Percentiles rank a stretch among this genome's conserved stretches.
Conservation (phyloP, 2,329 filamentous ascomycete species). For the Hawksworthiomyces lignivorus region DNA sequence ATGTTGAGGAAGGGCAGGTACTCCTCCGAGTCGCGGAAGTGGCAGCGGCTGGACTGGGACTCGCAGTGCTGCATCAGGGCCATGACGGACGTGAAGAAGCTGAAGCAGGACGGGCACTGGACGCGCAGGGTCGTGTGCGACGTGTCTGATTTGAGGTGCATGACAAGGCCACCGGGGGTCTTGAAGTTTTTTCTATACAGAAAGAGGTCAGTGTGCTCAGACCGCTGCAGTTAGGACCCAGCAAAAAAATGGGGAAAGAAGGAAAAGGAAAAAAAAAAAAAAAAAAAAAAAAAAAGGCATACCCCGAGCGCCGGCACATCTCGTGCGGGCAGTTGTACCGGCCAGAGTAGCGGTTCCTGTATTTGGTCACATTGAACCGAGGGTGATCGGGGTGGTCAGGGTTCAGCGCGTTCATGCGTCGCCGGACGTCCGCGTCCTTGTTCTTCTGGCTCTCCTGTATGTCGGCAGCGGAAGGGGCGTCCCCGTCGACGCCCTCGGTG, state of each 20-base stretch:
- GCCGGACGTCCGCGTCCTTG: no score
- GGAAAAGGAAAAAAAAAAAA: slow-evolving; percentile 22
- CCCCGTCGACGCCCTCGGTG: no score
- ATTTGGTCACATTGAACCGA: slow-evolving; percentile 38
- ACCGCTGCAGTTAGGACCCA: no score
- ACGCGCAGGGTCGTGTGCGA: slow-evolving; percentile 30
- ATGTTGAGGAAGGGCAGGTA: slow-evolving; percentile 31
- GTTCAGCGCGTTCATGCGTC: no score
- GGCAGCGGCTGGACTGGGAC: slow-evolving; percentile 32
- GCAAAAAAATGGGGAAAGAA: neutral
- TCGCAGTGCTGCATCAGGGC: slow-evolving; percentile 43
- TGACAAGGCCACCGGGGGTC: slow-evolving; percentile 22
- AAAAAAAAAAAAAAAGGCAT: slow-evolving; percentile 23
- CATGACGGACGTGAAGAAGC: slow-evolving; percentile 31
- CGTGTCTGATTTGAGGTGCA: slow-evolving; percentile 35
- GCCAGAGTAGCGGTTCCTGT: slow-evolving; percentile 33
- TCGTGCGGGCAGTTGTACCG: slow-evolving; percentile 47
- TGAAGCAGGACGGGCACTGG: slow-evolving; percentile 38
- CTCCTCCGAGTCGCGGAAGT: slow-evolving; percentile 32
- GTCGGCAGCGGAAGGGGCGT: no score
- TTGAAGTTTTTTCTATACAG: slow-evolving; percentile 39
- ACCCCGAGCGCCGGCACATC: slow-evolving; percentile 33
- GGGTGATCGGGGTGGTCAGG: slow-evolving; percentile 7
- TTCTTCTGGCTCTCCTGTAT: no score
- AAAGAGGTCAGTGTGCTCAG: no score